Conservation (phyloP, 208 protist species). For the Leishmania lainsoni region DNA sequence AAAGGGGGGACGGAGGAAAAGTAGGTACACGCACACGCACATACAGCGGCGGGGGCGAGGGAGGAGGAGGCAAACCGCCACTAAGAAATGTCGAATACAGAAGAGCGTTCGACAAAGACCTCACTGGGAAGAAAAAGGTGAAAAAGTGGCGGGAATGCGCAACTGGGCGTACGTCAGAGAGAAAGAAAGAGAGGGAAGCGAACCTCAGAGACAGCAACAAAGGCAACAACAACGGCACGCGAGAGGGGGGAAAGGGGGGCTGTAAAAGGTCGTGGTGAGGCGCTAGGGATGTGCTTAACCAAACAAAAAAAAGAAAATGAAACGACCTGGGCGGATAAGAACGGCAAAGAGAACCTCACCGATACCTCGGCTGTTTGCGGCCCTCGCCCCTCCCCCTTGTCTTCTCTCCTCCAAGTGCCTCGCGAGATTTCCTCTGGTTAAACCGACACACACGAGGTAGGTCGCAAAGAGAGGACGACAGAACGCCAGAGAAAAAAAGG, state of each 20-base stretch:
- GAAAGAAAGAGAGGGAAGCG: neutral
- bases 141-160: neutral
- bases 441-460: neutral
- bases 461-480: neutral
- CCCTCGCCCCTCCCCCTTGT: neutral
- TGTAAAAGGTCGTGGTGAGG: neutral
- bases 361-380: too few relatives aligned
- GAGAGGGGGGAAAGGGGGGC: neutral
- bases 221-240: neutral
- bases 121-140: neutral
- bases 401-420: neutral
- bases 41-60: neutral
- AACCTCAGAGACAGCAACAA: neutral
- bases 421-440: neutral
- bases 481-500: neutral
- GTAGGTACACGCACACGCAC: neutral
- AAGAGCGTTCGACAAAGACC: neutral
- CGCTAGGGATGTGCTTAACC: neutral
- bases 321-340: neutral
- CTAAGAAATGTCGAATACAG: neutral
- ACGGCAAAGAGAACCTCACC: neutral
- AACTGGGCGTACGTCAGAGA: neutral
- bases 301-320: slow-evolving; percentile 18
- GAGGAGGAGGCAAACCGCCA: neutral
- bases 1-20: too few relatives aligned